phyloP scores from a whole-genome alignment of 352 stramenopile species.

The Phytophthora europaea region DNA sequence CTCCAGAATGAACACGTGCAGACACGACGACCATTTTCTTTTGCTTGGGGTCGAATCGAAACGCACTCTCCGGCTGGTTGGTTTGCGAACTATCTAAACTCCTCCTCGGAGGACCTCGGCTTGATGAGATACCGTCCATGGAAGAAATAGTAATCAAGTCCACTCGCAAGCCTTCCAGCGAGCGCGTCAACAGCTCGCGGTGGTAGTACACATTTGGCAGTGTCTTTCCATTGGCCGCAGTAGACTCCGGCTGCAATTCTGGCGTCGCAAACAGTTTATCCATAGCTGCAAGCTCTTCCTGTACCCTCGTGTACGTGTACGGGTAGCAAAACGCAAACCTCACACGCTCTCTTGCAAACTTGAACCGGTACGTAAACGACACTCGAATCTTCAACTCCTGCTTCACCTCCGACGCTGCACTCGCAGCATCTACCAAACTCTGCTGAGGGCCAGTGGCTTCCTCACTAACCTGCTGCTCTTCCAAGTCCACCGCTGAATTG shows the following conservation, averaged over 20 bases:
- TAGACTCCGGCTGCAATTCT: neutral
- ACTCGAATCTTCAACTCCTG: conserved; percentile 62
- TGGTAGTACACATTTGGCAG: conserved; percentile 80
- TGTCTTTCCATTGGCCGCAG: neutral
- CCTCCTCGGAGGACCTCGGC: conserved; percentile 2
- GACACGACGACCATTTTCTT: conserved; percentile 80
- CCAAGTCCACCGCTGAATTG: neutral
- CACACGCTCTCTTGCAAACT: conserved; percentile 61
- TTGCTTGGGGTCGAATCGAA: conserved; percentile 35
- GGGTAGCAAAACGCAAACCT: conserved; percentile 87
- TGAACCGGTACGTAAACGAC: conserved; percentile 72
- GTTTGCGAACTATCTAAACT: conserved; percentile 21
- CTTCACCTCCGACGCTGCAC: conserved; percentile 4
- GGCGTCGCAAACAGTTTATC: conserved; percentile 38
- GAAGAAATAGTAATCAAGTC: conserved; percentile 93
- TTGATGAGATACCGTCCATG: conserved; percentile 49
- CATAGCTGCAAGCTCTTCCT: conserved; percentile 56
- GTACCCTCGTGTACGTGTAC: conserved; percentile 83
- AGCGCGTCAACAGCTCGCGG: conserved; percentile 77
- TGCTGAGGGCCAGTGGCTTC: conserved; percentile 35
- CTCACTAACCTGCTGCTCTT: conserved; percentile 55
- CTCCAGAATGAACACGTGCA: conserved; percentile 86
- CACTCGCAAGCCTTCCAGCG: conserved; percentile 60
- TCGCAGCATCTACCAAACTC: neutral
- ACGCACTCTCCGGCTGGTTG: conserved; percentile 36